Evolutionary conservation across 768 basidiomycete species (phyloP), one percentile per base, ranked within the genome.

Genomic region (Rhizopogon vesiculosus): DNA sequence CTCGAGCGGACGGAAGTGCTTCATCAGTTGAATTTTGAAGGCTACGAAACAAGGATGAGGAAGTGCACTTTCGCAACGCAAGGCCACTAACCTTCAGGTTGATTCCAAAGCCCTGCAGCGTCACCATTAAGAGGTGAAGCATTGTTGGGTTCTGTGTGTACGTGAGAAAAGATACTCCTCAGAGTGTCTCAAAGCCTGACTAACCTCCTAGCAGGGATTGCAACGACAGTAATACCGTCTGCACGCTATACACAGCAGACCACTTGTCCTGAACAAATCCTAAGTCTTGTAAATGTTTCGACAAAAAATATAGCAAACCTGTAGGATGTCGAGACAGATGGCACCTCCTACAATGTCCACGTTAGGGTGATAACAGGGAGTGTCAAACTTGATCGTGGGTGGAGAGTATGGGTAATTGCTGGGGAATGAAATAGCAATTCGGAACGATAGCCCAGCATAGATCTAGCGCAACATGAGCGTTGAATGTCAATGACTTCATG

Each of bases 181-280:
- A 45, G 28, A 48, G 48, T 18, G 48, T 42, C 7, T 12, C 5
- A 12, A 38, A 13, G 35, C 12, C 35, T 1, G n/a, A 71, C 82
- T 40, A 63, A 92, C 92, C 92, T 62, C 93, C 93, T 45, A 96
- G 79, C 39, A 96, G 74, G 9, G 89, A 91, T 66, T 96, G 93
- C 54, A 96, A 70, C 12, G 93, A 94, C 8, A 95, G 74, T 18
- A 96, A 79, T 42, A 96, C 89, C 0, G 91, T 93, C 61, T 93
- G 90, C 38, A 94, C 93, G 56, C 89, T 91, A 69, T 95, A 93
- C 1, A 94, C 88, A 7, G 93, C 92, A 3, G 90, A 91, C 93
- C 93, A 95, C 66, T 93, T 91, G 71, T 93, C 91, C 89, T 92
- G 59, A 9, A 39, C 16, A 22, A 10, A 3, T 38, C 38, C 3